Percentiles rank a stretch among this genome's conserved stretches.
phyloP scores from a whole-genome alignment of 306 rosid genomes.

The Prunus mongolica region DNA sequence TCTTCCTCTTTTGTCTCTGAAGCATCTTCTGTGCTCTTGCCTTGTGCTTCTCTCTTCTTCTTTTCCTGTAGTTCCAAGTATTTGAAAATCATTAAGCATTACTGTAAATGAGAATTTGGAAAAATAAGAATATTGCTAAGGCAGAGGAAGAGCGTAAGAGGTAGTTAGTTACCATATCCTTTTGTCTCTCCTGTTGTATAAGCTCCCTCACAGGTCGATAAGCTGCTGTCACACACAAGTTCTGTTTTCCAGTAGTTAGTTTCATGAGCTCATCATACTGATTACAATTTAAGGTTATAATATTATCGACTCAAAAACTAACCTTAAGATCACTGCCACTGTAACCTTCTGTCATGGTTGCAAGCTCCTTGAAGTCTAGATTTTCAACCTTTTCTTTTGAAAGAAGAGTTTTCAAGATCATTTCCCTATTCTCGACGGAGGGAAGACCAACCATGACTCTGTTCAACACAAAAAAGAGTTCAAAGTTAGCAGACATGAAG shows the following conservation, averaged over 20 bases:
- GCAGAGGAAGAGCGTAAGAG: constrained; percentile 3
- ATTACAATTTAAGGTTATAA: background rate
- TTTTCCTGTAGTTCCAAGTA: constrained; percentile 49
- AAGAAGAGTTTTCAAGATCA: constrained; percentile 66
- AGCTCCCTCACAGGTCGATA: constrained; percentile 92
- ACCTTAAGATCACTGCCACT: constrained; percentile 98
- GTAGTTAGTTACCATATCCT: constrained; percentile 58
- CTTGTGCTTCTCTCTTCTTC: constrained; percentile 57
- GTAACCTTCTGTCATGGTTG: constrained; percentile 74
- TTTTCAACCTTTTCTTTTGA: constrained; percentile 59
- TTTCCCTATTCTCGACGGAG: constrained; percentile 64
- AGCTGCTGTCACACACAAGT: constrained; percentile 87
- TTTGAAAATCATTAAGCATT: constrained; percentile 9
- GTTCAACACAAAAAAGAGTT: constrained; percentile 14
- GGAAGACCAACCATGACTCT: constrained; percentile 91
- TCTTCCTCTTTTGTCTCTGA: constrained; percentile 48
- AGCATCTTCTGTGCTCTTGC: constrained; percentile 43
- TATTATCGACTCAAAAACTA: constrained; percentile 12
- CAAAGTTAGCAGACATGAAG: constrained; percentile 8
- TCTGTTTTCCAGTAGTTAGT: constrained; percentile 51
- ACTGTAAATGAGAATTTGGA: background rate
- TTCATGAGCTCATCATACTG: constrained; percentile 15
- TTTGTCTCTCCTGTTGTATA: constrained; percentile 68
- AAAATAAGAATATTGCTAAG: background rate
- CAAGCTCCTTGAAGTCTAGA: constrained; percentile 73